Conservation (phyloP, 2,329 filamentous ascomycete species). For the Trichoderma brevicompactum region DNA sequence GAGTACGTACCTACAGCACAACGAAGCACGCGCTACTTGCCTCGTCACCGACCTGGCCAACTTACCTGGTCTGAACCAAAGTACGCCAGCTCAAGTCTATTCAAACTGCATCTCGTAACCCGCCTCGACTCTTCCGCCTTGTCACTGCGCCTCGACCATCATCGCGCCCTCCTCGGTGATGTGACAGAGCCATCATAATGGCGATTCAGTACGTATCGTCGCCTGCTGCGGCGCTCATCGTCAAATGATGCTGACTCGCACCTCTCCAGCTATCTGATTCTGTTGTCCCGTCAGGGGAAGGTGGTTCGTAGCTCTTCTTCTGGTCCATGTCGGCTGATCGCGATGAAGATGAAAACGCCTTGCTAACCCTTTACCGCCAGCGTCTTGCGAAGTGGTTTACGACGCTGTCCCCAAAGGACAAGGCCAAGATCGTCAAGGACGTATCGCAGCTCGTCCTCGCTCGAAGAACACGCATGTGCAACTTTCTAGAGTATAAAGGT, state of each 20-base stretch:
- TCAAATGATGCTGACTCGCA: slow-evolving; percentile 24
- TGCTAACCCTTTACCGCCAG: slow-evolving; percentile 53
- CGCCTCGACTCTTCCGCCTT: background rate
- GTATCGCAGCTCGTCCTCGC: slow-evolving; percentile 97
- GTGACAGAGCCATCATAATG: slow-evolving; percentile 42
- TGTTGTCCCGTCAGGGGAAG: slow-evolving; percentile 98
- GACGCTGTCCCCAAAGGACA: slow-evolving; percentile 94
- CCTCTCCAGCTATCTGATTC: slow-evolving; percentile 81
- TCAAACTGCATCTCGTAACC: slow-evolving; percentile 10
- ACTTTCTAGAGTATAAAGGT: slow-evolving; percentile 99
- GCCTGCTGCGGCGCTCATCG: slow-evolving; percentile 35
- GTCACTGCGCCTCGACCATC: slow-evolving; percentile 9
- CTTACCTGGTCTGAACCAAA: slow-evolving; percentile 21
- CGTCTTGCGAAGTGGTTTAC: slow-evolving; percentile 99
- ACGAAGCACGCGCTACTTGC: slow-evolving; percentile 22
- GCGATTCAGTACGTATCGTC: slow-evolving; percentile 49
- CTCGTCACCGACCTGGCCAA: slow-evolving; percentile 38
- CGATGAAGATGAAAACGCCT: background rate
- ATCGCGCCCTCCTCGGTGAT: slow-evolving; percentile 28
- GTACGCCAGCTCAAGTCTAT: slow-evolving; percentile 18
- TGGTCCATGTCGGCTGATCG: background rate
- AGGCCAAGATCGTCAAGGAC: slow-evolving; percentile 99
- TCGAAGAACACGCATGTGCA: slow-evolving; percentile 97
- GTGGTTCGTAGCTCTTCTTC: slow-evolving; percentile 68
- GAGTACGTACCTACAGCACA: background rate